These are phyloP conservation scores for Phalaenopsis equestris DNA, from an alignment of 106 monocot genomes.

Conservation along the genomic window DNA sequence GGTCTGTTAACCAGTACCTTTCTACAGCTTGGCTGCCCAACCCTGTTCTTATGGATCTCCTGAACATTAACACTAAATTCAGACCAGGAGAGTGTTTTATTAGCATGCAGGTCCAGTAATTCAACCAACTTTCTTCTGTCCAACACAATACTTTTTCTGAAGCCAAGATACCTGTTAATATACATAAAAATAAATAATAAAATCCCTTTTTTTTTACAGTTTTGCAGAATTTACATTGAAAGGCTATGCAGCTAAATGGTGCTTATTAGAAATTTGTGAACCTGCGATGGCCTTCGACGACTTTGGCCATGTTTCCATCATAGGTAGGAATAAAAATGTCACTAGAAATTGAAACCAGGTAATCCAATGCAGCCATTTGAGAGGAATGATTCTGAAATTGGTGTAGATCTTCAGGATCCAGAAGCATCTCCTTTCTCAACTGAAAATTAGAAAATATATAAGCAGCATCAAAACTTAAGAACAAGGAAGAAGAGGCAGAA, in stretches of 20 bases:
- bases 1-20: slow-evolving; percentile 33
- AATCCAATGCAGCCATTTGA: slow-evolving; percentile 80
- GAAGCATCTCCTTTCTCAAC: slow-evolving; percentile 66
- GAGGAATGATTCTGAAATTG: slow-evolving; percentile 69
- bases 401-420: slow-evolving; percentile 40
- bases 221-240: no score
- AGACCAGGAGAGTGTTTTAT: slow-evolving; percentile 50
- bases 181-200: neutral
- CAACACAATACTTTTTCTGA: slow-evolving; percentile 42
- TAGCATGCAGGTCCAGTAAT: slow-evolving; percentile 47
- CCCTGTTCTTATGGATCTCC: slow-evolving; percentile 21
- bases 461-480: neutral
- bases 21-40: slow-evolving; percentile 39
- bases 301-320: slow-evolving; percentile 86
- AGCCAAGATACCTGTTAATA: slow-evolving; percentile 52
- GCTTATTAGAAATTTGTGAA: slow-evolving; percentile 7
- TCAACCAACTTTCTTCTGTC: slow-evolving; percentile 49
- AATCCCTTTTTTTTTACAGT: neutral
- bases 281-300: slow-evolving; percentile 79
- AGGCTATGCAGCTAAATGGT: neutral
- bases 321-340: slow-evolving; percentile 65
- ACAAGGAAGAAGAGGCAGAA: neutral
- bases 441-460: slow-evolving; percentile 12
- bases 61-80: slow-evolving; percentile 31
- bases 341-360: slow-evolving; percentile 70